These are phyloP conservation scores for Erythrobasidium hasegawianum DNA, from an alignment of 1,284 basidiomycete species.

Conservation along the genomic window DNA sequence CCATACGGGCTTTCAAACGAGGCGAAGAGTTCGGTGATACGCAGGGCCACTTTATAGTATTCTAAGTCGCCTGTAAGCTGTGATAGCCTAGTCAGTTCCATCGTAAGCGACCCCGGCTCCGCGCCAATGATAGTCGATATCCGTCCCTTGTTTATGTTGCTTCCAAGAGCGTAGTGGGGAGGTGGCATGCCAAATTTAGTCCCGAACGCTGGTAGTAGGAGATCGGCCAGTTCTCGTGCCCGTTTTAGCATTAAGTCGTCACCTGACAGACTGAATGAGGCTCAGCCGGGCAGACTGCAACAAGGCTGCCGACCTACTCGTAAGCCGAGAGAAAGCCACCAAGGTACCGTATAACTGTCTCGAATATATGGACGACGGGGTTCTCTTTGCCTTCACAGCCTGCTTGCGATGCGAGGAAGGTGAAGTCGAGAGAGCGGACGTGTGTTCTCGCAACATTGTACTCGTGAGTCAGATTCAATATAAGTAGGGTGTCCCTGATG, in stretches of 20 bases:
- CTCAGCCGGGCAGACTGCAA: not conserved
- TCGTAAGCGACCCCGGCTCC: conserved; percentile 54
- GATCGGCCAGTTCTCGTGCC: conserved; percentile 67
- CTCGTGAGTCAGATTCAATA: conserved; percentile 78
- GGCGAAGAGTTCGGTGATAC: conserved; percentile 8
- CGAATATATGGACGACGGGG: conserved; percentile 62
- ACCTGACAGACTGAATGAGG: conserved; percentile 57
- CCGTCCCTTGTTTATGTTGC: conserved; percentile 28
- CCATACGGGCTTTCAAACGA: conserved; percentile 8
- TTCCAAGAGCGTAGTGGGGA: conserved; percentile 50
- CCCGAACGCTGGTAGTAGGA: conserved; percentile 57
- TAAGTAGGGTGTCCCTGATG: conserved; percentile 68
- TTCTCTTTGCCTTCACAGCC: conserved; percentile 7
- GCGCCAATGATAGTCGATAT: conserved; percentile 37
- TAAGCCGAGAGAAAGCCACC: conserved; percentile 77
- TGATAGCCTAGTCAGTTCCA: conserved; percentile 56
- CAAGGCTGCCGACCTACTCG: conserved; percentile 10
- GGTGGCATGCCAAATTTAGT: conserved; percentile 53
- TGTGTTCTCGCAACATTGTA: conserved; percentile 68
- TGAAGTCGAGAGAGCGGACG: conserved; percentile 59
- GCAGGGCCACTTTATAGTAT: conserved; percentile 52
- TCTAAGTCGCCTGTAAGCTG: conserved; percentile 55
- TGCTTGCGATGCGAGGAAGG: conserved; percentile 13
- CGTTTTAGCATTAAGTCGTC: conserved; percentile 58
- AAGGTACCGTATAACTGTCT: conserved; percentile 84